These are phyloP conservation scores for Phaseolus lunatus DNA, from an alignment of 306 rosid species.

Conservation along the genomic window DNA sequence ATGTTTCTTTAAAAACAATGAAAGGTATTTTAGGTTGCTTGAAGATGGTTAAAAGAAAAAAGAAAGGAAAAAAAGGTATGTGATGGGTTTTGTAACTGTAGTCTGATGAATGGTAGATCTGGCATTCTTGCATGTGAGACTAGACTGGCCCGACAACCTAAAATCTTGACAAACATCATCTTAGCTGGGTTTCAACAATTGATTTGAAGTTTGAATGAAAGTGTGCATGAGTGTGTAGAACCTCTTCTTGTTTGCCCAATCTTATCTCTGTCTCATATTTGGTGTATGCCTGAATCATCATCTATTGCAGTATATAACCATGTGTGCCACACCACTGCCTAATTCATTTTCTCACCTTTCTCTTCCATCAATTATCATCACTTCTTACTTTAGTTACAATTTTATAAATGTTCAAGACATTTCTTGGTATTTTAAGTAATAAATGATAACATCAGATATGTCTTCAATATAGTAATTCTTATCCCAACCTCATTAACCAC, in stretches of 20 bases:
- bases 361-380: background rate
- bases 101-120: slow-evolving; percentile 13
- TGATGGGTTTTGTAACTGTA: background rate
- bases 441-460: too few relatives aligned
- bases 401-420: background rate
- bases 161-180: slow-evolving; percentile 17
- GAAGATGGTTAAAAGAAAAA: background rate
- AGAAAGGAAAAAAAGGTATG: background rate
- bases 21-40: background rate
- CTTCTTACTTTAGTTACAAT: background rate
- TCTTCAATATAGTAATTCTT: too few relatives aligned
- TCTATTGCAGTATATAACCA: background rate
- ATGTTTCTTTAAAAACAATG: background rate
- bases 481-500: too few relatives aligned
- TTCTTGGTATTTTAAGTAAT: background rate
- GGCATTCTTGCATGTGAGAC: slow-evolving; percentile 27
- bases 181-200: slow-evolving; percentile 34
- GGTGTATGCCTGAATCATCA: background rate
- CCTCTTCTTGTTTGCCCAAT: background rate
- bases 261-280: background rate
- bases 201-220: background rate
- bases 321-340: slow-evolving; percentile 10
- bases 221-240: background rate
- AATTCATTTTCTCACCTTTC: background rate
- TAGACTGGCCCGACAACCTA: slow-evolving; percentile 36